Evolutionary conservation across 176 grass and related monocot genomes (phyloP).

Genomic region (Carex kokanica): DNA sequence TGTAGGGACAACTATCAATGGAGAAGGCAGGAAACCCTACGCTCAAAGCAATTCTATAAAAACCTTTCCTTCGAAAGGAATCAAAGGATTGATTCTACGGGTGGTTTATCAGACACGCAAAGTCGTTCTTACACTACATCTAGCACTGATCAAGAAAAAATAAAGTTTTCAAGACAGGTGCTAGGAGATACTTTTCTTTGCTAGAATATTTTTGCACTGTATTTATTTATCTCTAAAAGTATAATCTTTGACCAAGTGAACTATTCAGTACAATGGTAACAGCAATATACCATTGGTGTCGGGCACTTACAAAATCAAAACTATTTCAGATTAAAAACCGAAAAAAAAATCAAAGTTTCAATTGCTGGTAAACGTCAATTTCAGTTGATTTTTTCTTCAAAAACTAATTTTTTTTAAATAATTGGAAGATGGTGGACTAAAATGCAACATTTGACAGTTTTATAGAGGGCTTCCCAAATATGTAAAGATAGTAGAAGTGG

Average conservation of each 20-base stretch:
- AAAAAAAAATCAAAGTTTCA: neutral
- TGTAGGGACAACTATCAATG: constrained; percentile 35
- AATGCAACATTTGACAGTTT: constrained; percentile 38
- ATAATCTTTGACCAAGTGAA: neutral
- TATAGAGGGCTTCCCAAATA: constrained; percentile 36
- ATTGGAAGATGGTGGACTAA: neutral
- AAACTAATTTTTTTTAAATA: neutral
- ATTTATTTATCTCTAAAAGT: neutral
- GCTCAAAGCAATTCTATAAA: neutral
- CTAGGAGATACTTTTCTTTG: neutral
- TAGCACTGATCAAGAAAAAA: constrained; percentile 13
- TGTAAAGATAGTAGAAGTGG: constrained; percentile 95
- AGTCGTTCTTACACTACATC: constrained; percentile 41
- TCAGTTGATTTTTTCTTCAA: neutral
- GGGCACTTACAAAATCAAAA: neutral
- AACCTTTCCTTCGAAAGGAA: constrained; percentile 10
- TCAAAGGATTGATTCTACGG: neutral
- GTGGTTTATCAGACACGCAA: constrained; percentile 24
- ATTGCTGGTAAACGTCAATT: neutral
- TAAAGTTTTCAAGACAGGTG: constrained; percentile 36
- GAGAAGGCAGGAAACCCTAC: constrained; percentile 28
- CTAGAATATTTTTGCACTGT: neutral
- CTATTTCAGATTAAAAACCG: neutral
- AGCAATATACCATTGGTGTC: neutral
- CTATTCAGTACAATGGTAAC: neutral